These are phyloP conservation scores for Aureobasidium namibiae DNA, from an alignment of 2,329 filamentous ascomycete species.

Conservation along the genomic window DNA sequence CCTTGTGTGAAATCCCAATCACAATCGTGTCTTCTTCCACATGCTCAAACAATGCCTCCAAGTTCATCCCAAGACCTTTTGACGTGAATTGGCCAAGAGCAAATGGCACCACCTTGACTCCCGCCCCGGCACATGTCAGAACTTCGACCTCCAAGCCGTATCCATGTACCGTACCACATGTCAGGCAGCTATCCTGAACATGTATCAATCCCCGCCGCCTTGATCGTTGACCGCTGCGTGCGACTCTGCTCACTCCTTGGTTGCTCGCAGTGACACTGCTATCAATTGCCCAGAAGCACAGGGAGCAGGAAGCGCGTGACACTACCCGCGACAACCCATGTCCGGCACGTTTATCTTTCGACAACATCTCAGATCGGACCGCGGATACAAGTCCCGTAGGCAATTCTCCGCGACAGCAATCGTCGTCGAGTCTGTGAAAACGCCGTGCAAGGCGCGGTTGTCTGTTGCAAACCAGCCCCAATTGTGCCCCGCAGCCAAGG, in stretches of 20 bases:
- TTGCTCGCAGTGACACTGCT: background rate
- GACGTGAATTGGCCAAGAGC: background rate
- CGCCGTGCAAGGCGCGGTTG: slow-evolving; percentile 6
- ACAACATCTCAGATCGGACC: slow-evolving; percentile 2
- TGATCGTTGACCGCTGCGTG: background rate
- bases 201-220: background rate
- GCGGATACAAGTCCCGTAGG: background rate
- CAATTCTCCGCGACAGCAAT: background rate
- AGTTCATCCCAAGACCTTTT: background rate
- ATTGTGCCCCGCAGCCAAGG: slow-evolving; percentile 7
- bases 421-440: background rate
- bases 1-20: background rate
- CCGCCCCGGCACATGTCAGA: slow-evolving; percentile 7
- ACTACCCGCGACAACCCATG: slow-evolving; percentile 2
- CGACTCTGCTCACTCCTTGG: background rate
- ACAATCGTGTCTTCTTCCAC: background rate
- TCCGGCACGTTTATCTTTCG: background rate
- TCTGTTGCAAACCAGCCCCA: slow-evolving; percentile 1
- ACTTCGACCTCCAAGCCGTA: background rate
- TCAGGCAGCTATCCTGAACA: slow-evolving; percentile 1
- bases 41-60: background rate
- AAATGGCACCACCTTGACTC: background rate
- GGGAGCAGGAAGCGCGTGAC: background rate
- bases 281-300: background rate
- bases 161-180: background rate